A percentile compares a stretch with the other conserved stretches of the same genome.
Conservation (phyloP, 495 filamentous ascomycete genomes). For the Bryoglossum gracile region DNA sequence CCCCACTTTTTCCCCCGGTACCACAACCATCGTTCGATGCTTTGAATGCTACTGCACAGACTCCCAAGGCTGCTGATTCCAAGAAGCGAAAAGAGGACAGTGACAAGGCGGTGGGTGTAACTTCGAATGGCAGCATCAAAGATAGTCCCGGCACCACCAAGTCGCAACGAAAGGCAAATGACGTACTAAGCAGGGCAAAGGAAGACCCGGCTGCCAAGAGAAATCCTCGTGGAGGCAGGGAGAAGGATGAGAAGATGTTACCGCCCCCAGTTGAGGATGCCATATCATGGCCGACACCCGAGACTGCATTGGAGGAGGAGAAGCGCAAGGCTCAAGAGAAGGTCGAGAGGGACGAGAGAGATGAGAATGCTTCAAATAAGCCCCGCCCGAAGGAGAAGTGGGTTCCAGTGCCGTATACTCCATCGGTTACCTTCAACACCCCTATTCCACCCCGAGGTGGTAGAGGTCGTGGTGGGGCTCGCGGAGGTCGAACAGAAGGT, state of each 20-base stretch:
- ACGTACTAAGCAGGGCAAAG: constrained; percentile 41
- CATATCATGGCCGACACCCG: constrained; percentile 82
- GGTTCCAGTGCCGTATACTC: constrained; percentile 65
- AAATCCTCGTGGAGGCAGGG: constrained; percentile 41
- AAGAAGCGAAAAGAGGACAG: constrained; percentile 27
- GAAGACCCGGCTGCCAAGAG: constrained; percentile 35
- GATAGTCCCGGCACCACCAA: constrained; percentile 29
- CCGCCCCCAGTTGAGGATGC: constrained; percentile 65
- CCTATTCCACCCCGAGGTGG: constrained; percentile 58
- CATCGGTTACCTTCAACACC: constrained; percentile 75
- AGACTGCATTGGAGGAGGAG: constrained; percentile 66
- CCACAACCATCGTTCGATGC: not conserved
- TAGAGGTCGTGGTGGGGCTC: constrained; percentile 47
- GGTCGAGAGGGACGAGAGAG: constrained; percentile 59
- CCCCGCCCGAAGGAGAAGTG: constrained; percentile 64
- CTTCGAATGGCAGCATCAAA: constrained; percentile 11
- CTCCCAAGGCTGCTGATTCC: constrained; percentile 13
- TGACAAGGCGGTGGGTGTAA: constrained; percentile 20
- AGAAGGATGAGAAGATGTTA: constrained; percentile 42
- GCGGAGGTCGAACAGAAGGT: constrained; percentile 44
- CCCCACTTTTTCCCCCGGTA: constrained; percentile 17
- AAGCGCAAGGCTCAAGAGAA: constrained; percentile 60
- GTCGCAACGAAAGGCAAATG: constrained; percentile 40
- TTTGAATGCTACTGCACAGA: not conserved
- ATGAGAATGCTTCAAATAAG: constrained; percentile 41